Evolutionary conservation across 116 monocot species (phyloP).

Genomic region (Papilionanthe hybrid): DNA sequence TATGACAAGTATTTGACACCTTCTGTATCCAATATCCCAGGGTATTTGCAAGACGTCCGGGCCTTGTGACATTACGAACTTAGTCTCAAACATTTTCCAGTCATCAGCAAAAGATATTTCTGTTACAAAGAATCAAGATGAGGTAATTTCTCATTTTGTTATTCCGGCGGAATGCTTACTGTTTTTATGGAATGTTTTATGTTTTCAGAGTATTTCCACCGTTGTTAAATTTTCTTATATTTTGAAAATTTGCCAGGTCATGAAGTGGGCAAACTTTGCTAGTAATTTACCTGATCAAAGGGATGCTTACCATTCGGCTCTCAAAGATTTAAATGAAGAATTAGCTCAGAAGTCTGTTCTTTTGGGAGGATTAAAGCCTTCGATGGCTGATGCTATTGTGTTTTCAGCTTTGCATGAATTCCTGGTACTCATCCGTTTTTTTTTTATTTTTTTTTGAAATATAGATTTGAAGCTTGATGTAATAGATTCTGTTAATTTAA

Average conservation of each 20-base stretch:
- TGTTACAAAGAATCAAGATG: constrained; percentile 28
- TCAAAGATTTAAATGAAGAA: constrained; percentile 63
- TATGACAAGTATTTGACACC: background rate
- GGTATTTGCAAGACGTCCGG: constrained; percentile 16
- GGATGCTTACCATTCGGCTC: constrained; percentile 18
- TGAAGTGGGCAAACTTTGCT: constrained; percentile 75
- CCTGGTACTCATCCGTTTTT: constrained; percentile 48
- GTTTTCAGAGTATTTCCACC: background rate
- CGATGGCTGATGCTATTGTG: constrained; percentile 72
- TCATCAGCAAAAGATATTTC: constrained; percentile 7
- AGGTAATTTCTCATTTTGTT: constrained; percentile 36
- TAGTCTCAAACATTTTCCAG: constrained; percentile 33
- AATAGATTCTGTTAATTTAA: background rate
- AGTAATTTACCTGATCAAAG: constrained; percentile 38
- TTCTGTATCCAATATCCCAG: constrained; percentile 16
- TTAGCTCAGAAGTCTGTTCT: constrained; percentile 55
- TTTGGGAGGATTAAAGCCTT: constrained; percentile 57
- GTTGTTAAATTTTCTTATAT: background rate
- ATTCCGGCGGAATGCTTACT: background rate
- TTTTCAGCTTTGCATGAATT: constrained; percentile 64
- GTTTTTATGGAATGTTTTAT: background rate
- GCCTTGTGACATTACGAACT: constrained; percentile 26
- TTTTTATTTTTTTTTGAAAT: background rate
- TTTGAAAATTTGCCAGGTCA: constrained; percentile 31
- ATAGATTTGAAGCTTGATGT: background rate